These are phyloP conservation scores for Debaryomyces udenii DNA, from an alignment of 1,139 yeast species.

Conservation along the genomic window DNA sequence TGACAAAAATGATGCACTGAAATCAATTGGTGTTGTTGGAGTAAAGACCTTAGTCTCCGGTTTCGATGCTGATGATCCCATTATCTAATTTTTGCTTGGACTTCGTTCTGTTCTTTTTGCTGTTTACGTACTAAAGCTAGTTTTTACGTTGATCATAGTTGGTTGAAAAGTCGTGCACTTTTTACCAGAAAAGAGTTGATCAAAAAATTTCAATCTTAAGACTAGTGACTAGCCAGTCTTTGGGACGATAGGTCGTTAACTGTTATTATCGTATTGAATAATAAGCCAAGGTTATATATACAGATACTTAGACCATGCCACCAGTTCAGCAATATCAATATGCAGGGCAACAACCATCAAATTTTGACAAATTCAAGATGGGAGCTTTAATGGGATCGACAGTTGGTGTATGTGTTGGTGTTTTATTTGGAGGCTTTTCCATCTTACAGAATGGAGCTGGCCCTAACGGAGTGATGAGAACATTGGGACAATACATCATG, in stretches of 20 bases:
- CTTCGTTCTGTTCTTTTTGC: constrained; percentile 1
- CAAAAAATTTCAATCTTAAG: constrained; percentile 2
- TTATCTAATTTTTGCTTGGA: constrained; percentile 18
- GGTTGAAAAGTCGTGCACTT: constrained; percentile 3
- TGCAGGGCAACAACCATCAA: constrained; percentile 79
- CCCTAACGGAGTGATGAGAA: constrained; percentile 97
- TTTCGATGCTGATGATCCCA: constrained; percentile 62
- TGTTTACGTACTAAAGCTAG: not conserved
- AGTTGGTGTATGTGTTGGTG: constrained; percentile 95
- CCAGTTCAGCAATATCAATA: constrained; percentile 80
- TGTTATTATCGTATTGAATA: not conserved
- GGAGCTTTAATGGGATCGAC: constrained; percentile 96
- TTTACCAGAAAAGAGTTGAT: constrained; percentile 1
- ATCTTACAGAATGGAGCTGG: constrained; percentile 94
- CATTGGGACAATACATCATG: constrained; percentile 92
- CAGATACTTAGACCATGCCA: constrained; percentile 57
- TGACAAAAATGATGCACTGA: constrained; percentile 66
- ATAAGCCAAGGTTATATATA: constrained; percentile 3
- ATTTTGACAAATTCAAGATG: constrained; percentile 96
- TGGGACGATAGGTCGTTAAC: not conserved
- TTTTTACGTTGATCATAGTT: constrained; percentile 8
- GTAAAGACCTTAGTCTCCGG: constrained; percentile 68
- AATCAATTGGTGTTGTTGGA: constrained; percentile 76
- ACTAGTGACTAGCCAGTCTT: constrained; percentile 1
- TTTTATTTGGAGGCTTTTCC: constrained; percentile 90